phyloP scores from a whole-genome alignment of 805 yeast genomes.

The Cyberlindnera xishuangbannaensis region DNA sequence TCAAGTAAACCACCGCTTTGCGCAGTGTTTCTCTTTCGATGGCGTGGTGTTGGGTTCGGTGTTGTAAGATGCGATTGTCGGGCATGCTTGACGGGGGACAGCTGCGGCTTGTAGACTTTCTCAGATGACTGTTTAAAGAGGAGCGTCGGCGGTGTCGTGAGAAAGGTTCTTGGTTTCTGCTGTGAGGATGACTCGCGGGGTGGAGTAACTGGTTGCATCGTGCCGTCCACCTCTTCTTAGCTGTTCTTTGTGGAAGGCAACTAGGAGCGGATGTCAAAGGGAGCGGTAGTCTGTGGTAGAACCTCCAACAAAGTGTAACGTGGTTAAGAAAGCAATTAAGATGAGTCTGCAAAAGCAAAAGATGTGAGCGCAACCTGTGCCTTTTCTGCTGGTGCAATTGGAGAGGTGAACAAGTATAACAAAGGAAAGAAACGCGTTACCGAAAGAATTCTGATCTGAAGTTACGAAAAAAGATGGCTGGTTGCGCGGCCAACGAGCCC shows the following conservation, averaged over 20 bases:
- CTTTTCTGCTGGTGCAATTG: too few relatives aligned
- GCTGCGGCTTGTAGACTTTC: slow-evolving; percentile 6
- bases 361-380: too few relatives aligned
- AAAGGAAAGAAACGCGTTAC: too few relatives aligned
- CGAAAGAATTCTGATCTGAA: background rate
- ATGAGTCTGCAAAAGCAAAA: too few relatives aligned
- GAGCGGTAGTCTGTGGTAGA: too few relatives aligned
- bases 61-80: slow-evolving; percentile 11
- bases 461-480: slow-evolving; percentile 7
- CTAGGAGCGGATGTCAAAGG: too few relatives aligned
- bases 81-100: slow-evolving; percentile 6
- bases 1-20: slow-evolving; percentile 11
- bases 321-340: too few relatives aligned
- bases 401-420: too few relatives aligned
- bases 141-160: slow-evolving; percentile 21
- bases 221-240: too few relatives aligned
- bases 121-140: slow-evolving; percentile 14
- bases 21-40: slow-evolving; percentile 14
- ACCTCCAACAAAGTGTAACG: too few relatives aligned
- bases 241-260: background rate
- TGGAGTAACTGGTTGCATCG: slow-evolving; percentile 22
- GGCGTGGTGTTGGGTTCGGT: slow-evolving; percentile 24
- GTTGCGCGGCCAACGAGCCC: too few relatives aligned
- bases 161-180: slow-evolving; percentile 10
- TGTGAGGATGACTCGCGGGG: slow-evolving; percentile 13